Conservation (phyloP, 257 asterid species). For the Solanum appendiculatum region DNA sequence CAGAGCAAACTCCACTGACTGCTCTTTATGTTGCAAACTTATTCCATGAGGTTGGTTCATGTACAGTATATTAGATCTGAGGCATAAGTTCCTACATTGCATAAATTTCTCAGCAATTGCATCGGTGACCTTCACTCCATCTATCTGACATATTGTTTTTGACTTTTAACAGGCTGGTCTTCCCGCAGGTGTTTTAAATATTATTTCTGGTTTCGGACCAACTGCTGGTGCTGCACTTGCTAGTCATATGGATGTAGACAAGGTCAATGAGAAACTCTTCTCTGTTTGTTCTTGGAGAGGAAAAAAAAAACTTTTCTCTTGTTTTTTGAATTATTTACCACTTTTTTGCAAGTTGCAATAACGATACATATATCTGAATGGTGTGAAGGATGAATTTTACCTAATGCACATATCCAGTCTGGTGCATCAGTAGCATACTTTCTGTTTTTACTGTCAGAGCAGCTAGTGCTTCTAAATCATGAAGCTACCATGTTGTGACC, state of each 20-base stretch:
- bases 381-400: neutral
- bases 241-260: constrained; percentile 87
- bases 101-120: neutral
- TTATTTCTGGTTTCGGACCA: constrained; percentile 62
- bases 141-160: neutral
- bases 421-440: neutral
- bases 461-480: neutral
- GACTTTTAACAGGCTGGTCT: constrained; percentile 42
- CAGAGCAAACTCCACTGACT: constrained; percentile 79
- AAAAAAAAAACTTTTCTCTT: neutral
- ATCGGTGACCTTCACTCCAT: neutral
- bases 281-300: neutral
- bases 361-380: neutral
- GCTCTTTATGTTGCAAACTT: constrained; percentile 64
- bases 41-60: constrained; percentile 50
- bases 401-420: neutral
- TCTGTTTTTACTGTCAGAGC: neutral
- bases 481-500: neutral
- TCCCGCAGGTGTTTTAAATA: constrained; percentile 72
- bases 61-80: neutral
- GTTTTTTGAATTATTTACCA: neutral
- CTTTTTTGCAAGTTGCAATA: neutral
- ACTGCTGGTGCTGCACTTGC: constrained; percentile 90
- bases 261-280: constrained; percentile 22
- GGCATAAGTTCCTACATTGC: neutral